Percentiles rank a stretch among this genome's conserved stretches.
Evolutionary conservation across 1,284 basidiomycete genomes (phyloP).

Genomic region (Trichosporon sp.): DNA sequence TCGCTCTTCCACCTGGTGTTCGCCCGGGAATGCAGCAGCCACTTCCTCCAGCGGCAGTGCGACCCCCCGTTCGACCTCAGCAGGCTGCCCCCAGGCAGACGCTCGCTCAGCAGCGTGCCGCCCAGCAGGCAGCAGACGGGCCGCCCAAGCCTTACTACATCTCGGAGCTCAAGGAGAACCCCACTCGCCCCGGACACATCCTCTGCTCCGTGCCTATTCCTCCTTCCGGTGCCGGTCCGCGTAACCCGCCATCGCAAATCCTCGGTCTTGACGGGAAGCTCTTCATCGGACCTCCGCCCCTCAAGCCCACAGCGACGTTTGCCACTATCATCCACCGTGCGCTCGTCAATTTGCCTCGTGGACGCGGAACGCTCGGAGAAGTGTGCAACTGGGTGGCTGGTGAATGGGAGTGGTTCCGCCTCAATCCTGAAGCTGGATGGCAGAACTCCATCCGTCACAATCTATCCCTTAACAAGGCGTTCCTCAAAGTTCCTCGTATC

Average conservation of each 20-base stretch:
- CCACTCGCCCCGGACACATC: conserved; percentile 51
- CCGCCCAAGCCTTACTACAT: conserved; percentile 49
- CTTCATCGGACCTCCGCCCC: conserved; percentile 55
- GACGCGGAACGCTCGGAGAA: conserved; percentile 85
- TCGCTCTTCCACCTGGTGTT: conserved; percentile 15
- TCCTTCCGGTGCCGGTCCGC: conserved; percentile 52
- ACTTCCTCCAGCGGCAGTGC: not conserved
- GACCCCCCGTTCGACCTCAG: conserved; percentile 19
- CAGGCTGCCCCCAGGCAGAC: conserved; percentile 14
- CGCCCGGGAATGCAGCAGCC: conserved; percentile 23
- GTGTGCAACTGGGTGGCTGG: conserved; percentile 89
- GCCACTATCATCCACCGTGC: conserved; percentile 56
- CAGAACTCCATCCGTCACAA: conserved; percentile 94
- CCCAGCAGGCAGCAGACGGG: conserved; percentile 31
- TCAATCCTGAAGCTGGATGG: conserved; percentile 78
- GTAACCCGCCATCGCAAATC: conserved; percentile 50
- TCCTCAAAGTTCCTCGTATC: conserved; percentile 79
- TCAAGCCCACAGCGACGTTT: conserved; percentile 56
- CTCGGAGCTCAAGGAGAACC: conserved; percentile 51
- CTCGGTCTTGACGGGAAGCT: conserved; percentile 54
- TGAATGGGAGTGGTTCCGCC: conserved; percentile 84
- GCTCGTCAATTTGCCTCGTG: conserved; percentile 58
- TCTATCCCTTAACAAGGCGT: conserved; percentile 81
- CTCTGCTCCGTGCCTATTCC: conserved; percentile 54
- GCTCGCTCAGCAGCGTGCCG: conserved; percentile 22